Evolutionary conservation across 768 basidiomycete genomes (phyloP).

Genomic region (Lactarius vividus): DNA sequence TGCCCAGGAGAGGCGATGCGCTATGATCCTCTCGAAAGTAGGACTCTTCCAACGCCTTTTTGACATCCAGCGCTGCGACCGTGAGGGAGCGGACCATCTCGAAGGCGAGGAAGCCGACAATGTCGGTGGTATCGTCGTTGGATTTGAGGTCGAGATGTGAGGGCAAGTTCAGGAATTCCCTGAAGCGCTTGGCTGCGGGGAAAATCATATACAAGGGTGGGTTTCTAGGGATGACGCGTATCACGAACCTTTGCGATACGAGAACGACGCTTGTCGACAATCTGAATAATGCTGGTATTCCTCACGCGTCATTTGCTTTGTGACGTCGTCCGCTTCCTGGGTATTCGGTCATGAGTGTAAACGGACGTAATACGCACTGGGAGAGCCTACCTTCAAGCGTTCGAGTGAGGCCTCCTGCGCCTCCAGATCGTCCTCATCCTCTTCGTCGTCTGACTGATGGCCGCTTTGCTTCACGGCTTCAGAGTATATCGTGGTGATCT

Average conservation of each 20-base stretch:
- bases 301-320: slow-evolving; percentile 92
- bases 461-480: slow-evolving; percentile 57
- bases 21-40: slow-evolving; percentile 63
- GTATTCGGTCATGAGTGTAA: neutral
- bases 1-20: slow-evolving; percentile 60
- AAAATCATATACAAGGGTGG: neutral
- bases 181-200: slow-evolving; percentile 83
- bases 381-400: slow-evolving; percentile 59
- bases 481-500: slow-evolving; percentile 86
- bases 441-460: slow-evolving; percentile 83
- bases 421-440: slow-evolving; percentile 94
- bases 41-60: slow-evolving; percentile 72
- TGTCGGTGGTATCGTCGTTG: slow-evolving; percentile 93
- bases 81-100: slow-evolving; percentile 96
- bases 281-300: slow-evolving; percentile 97
- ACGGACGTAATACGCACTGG: neutral
- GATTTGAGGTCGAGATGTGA: slow-evolving; percentile 83
- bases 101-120: slow-evolving; percentile 95
- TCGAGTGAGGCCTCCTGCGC: slow-evolving; percentile 93
- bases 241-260: slow-evolving; percentile 84
- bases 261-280: slow-evolving; percentile 95
- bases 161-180: slow-evolving; percentile 90
- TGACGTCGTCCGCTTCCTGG: slow-evolving; percentile 93
- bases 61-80: slow-evolving; percentile 81
- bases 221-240: neutral